Evolutionary conservation across 768 basidiomycete genomes (phyloP).

Genomic region (Naganishia randhawae): DNA sequence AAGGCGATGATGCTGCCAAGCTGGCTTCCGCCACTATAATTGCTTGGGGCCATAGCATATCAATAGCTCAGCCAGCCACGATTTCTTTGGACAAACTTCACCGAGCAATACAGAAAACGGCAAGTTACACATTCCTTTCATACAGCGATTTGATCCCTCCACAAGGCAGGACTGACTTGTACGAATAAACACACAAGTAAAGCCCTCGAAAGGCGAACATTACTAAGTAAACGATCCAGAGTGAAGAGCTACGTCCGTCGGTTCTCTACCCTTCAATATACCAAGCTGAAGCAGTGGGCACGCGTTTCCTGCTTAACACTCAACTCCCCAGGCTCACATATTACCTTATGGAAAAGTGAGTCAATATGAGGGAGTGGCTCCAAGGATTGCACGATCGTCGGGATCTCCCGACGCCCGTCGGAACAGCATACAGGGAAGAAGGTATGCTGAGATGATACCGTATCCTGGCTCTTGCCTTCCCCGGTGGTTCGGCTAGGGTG

Average conservation of each 20-base stretch:
- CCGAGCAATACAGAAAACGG: too few species aligned
- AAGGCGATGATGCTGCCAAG: too few species aligned
- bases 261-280: constrained; percentile 1
- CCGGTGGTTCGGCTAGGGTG: background rate
- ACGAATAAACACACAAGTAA: background rate
- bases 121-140: too few species aligned
- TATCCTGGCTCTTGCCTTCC: background rate
- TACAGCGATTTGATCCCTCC: background rate
- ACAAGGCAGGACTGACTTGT: too few species aligned
- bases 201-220: background rate
- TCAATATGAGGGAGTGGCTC: background rate
- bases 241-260: constrained; percentile 7
- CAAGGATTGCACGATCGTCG: background rate
- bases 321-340: constrained; percentile 15
- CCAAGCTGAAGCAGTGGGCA: background rate
- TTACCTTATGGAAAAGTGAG: background rate
- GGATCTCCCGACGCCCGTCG: background rate
- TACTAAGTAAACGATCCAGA: constrained; percentile 18
- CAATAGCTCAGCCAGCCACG: too few species aligned
- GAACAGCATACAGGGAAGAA: background rate
- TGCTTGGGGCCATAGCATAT: too few species aligned
- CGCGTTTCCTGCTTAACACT: constrained; percentile 2
- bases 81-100: too few species aligned
- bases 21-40: too few species aligned
- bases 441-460: background rate